phyloP scores from a whole-genome alignment of 106 monocot genomes.

The Acorus calamus region DNA sequence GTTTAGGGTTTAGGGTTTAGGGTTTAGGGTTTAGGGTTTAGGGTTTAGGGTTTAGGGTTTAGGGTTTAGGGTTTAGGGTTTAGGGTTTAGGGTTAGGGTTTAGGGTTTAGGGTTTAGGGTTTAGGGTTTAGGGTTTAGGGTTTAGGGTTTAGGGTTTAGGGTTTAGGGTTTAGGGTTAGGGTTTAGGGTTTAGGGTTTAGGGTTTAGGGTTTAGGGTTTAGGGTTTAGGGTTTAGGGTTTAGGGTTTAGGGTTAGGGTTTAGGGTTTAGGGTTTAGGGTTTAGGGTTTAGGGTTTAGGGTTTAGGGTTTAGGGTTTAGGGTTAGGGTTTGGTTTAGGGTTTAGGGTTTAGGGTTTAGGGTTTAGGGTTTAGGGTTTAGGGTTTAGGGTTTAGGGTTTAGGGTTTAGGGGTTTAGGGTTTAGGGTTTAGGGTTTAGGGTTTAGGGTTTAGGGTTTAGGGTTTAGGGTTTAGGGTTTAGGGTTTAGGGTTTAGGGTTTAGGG shows the following conservation, averaged over 20 bases:
- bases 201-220: conserved; percentile 2
- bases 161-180: neutral
- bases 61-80: neutral
- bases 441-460: no score
- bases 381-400: no score
- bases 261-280: neutral
- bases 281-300: neutral
- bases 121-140: neutral
- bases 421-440: no score
- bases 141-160: neutral
- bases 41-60: neutral
- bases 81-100: neutral
- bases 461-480: no score
- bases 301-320: conserved; percentile 1
- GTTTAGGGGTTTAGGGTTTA: no score
- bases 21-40: neutral
- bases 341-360: no score
- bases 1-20: neutral
- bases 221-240: conserved; percentile 5
- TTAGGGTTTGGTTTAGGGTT: no score
- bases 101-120: neutral
- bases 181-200: neutral
- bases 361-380: no score
- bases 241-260: conserved; percentile 1
- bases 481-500: no score